phyloP scores from a whole-genome alignment of 768 basidiomycete species.

The Macrocybe gigantea region DNA sequence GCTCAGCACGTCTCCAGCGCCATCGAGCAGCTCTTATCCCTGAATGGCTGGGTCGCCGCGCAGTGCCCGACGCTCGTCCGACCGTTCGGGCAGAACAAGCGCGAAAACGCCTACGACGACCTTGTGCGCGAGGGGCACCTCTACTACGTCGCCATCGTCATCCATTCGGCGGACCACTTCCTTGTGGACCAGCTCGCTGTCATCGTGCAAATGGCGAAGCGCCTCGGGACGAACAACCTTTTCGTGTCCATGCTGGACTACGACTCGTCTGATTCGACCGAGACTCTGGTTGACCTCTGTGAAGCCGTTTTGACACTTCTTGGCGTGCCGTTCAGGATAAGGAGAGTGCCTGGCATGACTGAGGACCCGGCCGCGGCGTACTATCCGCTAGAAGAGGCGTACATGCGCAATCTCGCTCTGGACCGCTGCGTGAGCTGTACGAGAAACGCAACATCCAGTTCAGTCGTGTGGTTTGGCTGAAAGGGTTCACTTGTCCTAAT shows the following conservation, averaged over 20 bases:
- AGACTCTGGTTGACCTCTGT: constrained; percentile 89
- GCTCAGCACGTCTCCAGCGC: constrained; percentile 84
- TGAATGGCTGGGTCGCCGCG: constrained; percentile 98
- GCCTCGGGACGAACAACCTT: constrained; percentile 82
- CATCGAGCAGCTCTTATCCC: constrained; percentile 89
- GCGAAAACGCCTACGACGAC: constrained; percentile 84
- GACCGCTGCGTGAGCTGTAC: constrained; percentile 81
- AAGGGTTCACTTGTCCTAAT: constrained; percentile 98
- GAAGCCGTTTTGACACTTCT: constrained; percentile 93
- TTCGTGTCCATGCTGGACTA: constrained; percentile 99
- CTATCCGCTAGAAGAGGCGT: constrained; percentile 93
- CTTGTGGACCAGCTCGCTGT: constrained; percentile 97
- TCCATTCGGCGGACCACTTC: constrained; percentile 99
- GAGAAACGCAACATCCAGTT: constrained; percentile 77
- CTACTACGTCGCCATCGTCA: constrained; percentile 92
- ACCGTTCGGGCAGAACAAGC: constrained; percentile 91
- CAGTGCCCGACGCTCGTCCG: constrained; percentile 88
- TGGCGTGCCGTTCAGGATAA: constrained; percentile 89
- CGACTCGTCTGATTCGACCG: constrained; percentile 91
- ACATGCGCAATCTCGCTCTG: constrained; percentile 87
- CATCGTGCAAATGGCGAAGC: constrained; percentile 91
- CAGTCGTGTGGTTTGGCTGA: constrained; percentile 92
- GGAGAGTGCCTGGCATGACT: constrained; percentile 92
- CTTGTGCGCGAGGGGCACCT: constrained; percentile 77
- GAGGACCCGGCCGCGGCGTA: constrained; percentile 82